These are phyloP conservation scores for Xylaria sp. DNA, from an alignment of 2,329 filamentous ascomycete genomes.

Conservation along the genomic window DNA sequence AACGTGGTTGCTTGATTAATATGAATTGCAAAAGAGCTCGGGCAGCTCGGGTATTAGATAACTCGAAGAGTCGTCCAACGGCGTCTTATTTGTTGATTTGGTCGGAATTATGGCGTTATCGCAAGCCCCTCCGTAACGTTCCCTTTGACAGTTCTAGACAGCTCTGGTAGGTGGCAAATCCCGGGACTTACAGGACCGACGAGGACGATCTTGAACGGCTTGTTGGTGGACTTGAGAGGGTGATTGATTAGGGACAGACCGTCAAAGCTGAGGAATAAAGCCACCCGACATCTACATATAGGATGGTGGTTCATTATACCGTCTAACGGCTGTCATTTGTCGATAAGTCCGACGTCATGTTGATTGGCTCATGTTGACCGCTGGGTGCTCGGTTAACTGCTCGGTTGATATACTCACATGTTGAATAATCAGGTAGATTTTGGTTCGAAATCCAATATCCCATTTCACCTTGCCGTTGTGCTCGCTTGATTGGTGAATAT, in stretches of 20 bases:
- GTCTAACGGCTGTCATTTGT: constrained; percentile 29
- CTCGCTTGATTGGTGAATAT: constrained; percentile 27
- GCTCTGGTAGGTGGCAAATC: constrained; percentile 28
- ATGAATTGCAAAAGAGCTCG: constrained; percentile 24
- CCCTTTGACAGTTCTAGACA: constrained; percentile 24
- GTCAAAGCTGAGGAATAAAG: constrained; percentile 16
- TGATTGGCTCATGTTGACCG: constrained; percentile 36
- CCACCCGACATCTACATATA: constrained; percentile 19
- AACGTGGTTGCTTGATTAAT: constrained; percentile 16
- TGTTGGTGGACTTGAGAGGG: constrained; percentile 13
- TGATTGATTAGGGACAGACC: constrained; percentile 3
- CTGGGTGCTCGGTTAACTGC: constrained; percentile 27
- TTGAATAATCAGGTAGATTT: constrained; percentile 6
- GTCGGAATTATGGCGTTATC: constrained; percentile 29
- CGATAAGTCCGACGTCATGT: constrained; percentile 17
- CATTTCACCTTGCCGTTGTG: constrained; percentile 15
- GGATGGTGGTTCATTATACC: constrained; percentile 10
- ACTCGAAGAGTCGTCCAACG: constrained; percentile 19
- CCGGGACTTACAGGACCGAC: constrained; percentile 18
- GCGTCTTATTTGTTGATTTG: constrained; percentile 4
- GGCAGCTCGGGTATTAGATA: constrained; percentile 24
- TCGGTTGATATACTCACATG: constrained; percentile 34
- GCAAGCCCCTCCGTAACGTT: constrained; percentile 31
- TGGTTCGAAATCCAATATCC: constrained; percentile 7
- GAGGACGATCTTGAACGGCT: constrained; percentile 24